Evolutionary conservation across 352 stramenopile species (phyloP), one percentile per base, ranked within the genome.

Genomic region (Blastocystis sp.): DNA sequence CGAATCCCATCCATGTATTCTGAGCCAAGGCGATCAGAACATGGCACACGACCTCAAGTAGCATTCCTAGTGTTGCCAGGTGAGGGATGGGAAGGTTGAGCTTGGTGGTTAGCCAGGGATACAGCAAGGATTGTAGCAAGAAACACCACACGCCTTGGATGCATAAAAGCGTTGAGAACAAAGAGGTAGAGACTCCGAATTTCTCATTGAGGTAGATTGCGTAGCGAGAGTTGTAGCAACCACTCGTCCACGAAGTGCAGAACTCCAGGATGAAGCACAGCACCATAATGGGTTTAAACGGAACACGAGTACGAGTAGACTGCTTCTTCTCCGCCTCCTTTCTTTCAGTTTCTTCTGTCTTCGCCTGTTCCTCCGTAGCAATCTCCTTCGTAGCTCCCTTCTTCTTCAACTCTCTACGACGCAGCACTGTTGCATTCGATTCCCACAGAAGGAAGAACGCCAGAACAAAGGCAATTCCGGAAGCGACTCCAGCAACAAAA

Each of bases 31-130:
- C 26, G 11, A 84, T 84, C 3, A 43, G 9, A 15, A 84, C 8
- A 43, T 84, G 62, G 15, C 47, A 41, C 20, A 66, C 23, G 41
- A 84, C 59, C 41, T 66, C 47, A 20, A 84, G 26, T n/a, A 84
- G 18, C 37, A 66, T 66, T 11, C 73, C 73, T 20, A 37, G 37
- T 9, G 68, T 53, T 34, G 43, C 73, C n/a, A 84, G 34, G 13
- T 61, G 68, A n/a, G 73, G 73, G 47, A 84, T 84, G 29, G 73
- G 73, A n/a, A 84, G 15, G 34, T 84, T 84, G 20, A 63, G 15
- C 20, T 61, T 62, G 11, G 8, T 66, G 0, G 34, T 73, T 8
- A 73, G 8, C 34, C 62, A 73, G 62, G 62, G 62, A 47, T 73
- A 73, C 7, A 45, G 11, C 5, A 41, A 47, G 62, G 34, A 73